Base-by-base conservation (phyloP, 805 yeast genomes). In the Metschnikowia reukaufii region DNA sequence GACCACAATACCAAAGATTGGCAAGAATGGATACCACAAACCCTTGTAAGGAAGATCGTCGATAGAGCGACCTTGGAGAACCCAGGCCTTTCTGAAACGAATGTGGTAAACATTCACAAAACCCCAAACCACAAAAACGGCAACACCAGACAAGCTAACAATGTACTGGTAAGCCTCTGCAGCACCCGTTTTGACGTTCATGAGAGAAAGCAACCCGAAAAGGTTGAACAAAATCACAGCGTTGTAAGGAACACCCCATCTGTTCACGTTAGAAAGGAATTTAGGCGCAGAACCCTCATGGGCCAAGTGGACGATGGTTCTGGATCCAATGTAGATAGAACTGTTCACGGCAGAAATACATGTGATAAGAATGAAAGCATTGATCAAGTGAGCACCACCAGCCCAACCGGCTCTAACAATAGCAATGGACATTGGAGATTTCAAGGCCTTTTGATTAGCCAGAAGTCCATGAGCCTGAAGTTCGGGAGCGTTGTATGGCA, bases 271-370 rank as follows among this genome's bases (percentile, higher is more conserved):
- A 2, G 72, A 72, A 48, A 85, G 70, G 45, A 81, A 57, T 58
- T 68, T 66, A 35, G 88, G 88, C 0, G 86, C 87, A 48, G 73
- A 72, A 1, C 83, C 81, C 45, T 77, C 82, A 49, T 75, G 68
- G 4, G 89, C 82, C 73, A 84, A 74, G 45, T 78, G 81, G 51
- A 84, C 79, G 12, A 85, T 68, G 1, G 88, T 77, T 62, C 91
- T 72, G 2, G 88, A 79, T 9, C 86, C 88, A 62, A 84, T 75
- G 62, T 80, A 85, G 43, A 84, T 79, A 30, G 86, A 78, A 35
- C 86, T 76, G 65, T 85, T 85, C 58, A 84, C 79, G 5, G 91
- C 86, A 27, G 86, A 81, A 36, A 86, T 63, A 56, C 87, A 79
- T 2, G 86, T 82, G 12, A 83, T 59, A 48, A 83, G 66, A 51